A percentile compares a stretch with the other conserved stretches of the same genome.
phyloP scores from a whole-genome alignment of 768 basidiomycete species.

The Pulveroboletus sp. region DNA sequence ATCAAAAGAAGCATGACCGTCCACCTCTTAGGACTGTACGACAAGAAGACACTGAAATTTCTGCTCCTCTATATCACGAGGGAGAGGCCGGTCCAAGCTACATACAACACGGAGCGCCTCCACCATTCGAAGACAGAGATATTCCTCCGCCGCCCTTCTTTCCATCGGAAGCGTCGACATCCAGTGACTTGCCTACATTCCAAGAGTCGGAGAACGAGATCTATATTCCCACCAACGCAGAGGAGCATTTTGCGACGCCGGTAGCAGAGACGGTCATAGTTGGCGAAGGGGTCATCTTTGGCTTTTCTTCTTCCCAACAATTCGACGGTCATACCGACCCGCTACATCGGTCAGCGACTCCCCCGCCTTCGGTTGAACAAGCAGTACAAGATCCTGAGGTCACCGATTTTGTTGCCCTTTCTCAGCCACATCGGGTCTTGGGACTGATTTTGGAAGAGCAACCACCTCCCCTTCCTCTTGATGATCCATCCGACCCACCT shows the following conservation, averaged over 20 bases:
- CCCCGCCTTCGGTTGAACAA: constrained; percentile 77
- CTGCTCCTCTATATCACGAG: constrained; percentile 64
- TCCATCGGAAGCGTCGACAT: constrained; percentile 57
- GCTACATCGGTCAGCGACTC: constrained; percentile 59
- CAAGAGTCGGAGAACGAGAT: constrained; percentile 79
- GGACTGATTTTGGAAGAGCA: constrained; percentile 52
- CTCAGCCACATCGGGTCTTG: constrained; percentile 56
- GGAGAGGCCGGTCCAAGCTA: constrained; percentile 77
- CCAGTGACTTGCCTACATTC: constrained; percentile 65
- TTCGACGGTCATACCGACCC: constrained; percentile 81
- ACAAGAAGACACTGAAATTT: constrained; percentile 60
- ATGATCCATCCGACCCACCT: constrained; percentile 86
- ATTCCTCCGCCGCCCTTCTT: constrained; percentile 67
- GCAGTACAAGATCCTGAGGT: constrained; percentile 69
- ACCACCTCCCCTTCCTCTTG: constrained; percentile 79
- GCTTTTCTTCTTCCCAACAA: constrained; percentile 67
- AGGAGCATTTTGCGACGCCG: constrained; percentile 38
- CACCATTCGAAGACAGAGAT: constrained; percentile 83
- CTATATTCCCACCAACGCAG: constrained; percentile 48
- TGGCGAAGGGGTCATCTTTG: constrained; percentile 79
- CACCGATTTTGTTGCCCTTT: constrained; percentile 59
- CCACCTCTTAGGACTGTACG: constrained; percentile 73
- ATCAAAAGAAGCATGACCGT: constrained; percentile 85
- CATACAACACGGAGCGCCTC: constrained; percentile 62
- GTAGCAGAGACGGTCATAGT: constrained; percentile 39